Percentiles rank a stretch among this genome's conserved stretches.
phyloP scores from a whole-genome alignment of 148 eudicot genomes.

The Selenicereus undatus region DNA sequence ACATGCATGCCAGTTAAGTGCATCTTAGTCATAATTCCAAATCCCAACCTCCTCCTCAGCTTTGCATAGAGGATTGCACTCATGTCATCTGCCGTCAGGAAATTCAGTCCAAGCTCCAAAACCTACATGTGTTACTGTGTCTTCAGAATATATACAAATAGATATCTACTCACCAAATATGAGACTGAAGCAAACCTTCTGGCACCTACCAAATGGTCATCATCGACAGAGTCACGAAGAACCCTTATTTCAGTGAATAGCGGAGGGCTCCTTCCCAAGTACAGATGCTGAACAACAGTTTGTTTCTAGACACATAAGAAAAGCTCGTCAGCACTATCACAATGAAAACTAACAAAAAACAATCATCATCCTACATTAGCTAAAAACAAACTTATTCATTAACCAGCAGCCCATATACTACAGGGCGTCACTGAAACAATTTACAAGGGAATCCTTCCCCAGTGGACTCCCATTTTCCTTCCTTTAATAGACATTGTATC shows the following conservation, averaged over 20 bases:
- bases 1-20: slow-evolving; percentile 85
- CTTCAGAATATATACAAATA: not conserved
- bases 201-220: slow-evolving; percentile 79
- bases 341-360: not conserved
- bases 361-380: not conserved
- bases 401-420: not conserved
- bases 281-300: slow-evolving; percentile 62
- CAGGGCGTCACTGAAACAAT: not conserved
- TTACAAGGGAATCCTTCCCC: not conserved
- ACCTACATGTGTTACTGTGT: slow-evolving; percentile 44
- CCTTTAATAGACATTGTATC: not conserved
- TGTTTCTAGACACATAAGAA: slow-evolving; percentile 44
- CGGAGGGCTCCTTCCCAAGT: slow-evolving; percentile 90
- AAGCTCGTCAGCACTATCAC: slow-evolving; percentile 9
- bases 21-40: slow-evolving; percentile 75
- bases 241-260: slow-evolving; percentile 87
- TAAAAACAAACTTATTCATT: not conserved
- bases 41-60: slow-evolving; percentile 75
- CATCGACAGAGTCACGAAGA: slow-evolving; percentile 59
- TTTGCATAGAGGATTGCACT: slow-evolving; percentile 72
- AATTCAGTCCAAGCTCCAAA: slow-evolving; percentile 84
- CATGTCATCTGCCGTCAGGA: slow-evolving; percentile 90
- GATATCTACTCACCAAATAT: not conserved
- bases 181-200: not conserved
- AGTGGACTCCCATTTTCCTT: not conserved